Percentiles rank a stretch among this genome's conserved stretches.
Evolutionary conservation across 1,284 basidiomycete genomes (phyloP).

Genomic region (Leccinum fallax): DNA sequence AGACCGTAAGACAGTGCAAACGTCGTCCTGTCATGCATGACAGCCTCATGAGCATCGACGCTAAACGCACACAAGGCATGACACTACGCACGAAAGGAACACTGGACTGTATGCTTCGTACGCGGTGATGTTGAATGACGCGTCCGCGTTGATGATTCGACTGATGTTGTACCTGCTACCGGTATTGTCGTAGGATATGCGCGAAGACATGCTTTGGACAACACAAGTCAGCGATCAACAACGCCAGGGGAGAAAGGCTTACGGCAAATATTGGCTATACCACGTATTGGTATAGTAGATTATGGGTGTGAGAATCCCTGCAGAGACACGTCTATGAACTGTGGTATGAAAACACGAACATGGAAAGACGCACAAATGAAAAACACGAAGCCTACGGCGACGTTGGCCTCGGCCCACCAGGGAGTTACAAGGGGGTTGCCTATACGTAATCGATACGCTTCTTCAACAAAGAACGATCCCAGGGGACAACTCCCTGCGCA

Average conservation of each 20-base stretch:
- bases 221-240: conserved; percentile 1
- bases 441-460: not conserved
- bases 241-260: not conserved
- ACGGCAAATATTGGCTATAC: conserved; percentile 61
- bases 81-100: conserved; percentile 63
- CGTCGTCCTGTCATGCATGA: conserved; percentile 32
- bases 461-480: not conserved
- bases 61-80: not conserved
- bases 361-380: conserved; percentile 53
- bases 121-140: conserved; percentile 60
- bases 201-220: conserved; percentile 48
- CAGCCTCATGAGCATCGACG: not conserved
- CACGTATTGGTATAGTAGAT: conserved; percentile 67
- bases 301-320: conserved; percentile 66
- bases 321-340: conserved; percentile 1
- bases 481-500: not conserved
- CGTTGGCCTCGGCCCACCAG: conserved; percentile 83
- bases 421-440: conserved; percentile 63
- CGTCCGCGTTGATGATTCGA: conserved; percentile 60
- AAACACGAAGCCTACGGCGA: conserved; percentile 76
- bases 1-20: conserved; percentile 72
- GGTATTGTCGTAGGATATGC: conserved; percentile 62
- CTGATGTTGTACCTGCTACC: conserved; percentile 70
- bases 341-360: not conserved
- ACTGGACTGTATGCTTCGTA: conserved; percentile 84